These are phyloP conservation scores for Clitopilus passeckerianus DNA, from an alignment of 768 basidiomycete genomes.

Conservation along the genomic window DNA sequence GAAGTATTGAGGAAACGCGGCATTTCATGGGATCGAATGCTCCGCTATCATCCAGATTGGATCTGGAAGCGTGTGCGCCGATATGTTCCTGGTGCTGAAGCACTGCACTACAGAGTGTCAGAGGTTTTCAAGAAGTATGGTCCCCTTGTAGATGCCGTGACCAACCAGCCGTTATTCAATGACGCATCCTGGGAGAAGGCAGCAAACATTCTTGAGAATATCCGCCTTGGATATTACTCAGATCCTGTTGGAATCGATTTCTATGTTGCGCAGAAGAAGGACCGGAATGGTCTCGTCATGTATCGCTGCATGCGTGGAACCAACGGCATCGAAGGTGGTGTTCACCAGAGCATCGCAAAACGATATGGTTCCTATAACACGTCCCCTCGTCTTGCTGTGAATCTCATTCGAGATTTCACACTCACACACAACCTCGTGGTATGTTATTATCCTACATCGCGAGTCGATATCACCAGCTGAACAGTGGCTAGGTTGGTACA, in stretches of 20 bases:
- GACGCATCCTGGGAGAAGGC: slow-evolving; percentile 10
- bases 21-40: slow-evolving; percentile 4
- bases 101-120: slow-evolving; percentile 10
- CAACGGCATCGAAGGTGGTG: slow-evolving; percentile 14
- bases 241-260: slow-evolving; percentile 13
- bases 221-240: slow-evolving; percentile 14
- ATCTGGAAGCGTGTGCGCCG: slow-evolving; percentile 12
- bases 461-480: slow-evolving; percentile 3
- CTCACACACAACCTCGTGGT: slow-evolving; percentile 10
- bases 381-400: slow-evolving; percentile 5
- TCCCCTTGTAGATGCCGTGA: slow-evolving; percentile 15
- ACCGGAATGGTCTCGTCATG: slow-evolving; percentile 11
- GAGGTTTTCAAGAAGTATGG: slow-evolving; percentile 14
- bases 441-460: not conserved
- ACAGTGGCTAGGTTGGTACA: slow-evolving; percentile 17
- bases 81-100: slow-evolving; percentile 15
- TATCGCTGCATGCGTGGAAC: slow-evolving; percentile 16
- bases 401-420: slow-evolving; percentile 7
- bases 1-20: not conserved
- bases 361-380: slow-evolving; percentile 8
- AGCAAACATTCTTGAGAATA: slow-evolving; percentile 14
- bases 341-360: slow-evolving; percentile 11
- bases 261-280: slow-evolving; percentile 2
- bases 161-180: slow-evolving; percentile 13
- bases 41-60: slow-evolving; percentile 9